Evolutionary conservation across 1,284 basidiomycete genomes (phyloP), one percentile per base, ranked within the genome.

Genomic region (Sparassis latifolia): DNA sequence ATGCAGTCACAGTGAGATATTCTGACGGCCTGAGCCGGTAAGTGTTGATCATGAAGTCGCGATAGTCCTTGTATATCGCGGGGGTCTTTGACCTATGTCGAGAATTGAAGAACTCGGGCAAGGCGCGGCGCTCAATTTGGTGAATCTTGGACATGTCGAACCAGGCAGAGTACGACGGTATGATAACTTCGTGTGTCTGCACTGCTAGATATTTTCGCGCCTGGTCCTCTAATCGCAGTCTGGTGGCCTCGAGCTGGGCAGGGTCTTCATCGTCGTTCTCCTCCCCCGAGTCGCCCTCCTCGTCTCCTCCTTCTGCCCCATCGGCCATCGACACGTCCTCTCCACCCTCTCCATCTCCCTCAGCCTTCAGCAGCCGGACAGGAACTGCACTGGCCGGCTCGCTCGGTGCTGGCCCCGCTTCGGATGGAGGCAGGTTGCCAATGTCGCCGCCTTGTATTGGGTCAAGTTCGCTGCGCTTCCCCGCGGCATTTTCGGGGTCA

Each of bases 21-120:
- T 99, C 96, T 41, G 82, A 82, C 1, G 96, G 97, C 56, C 97
- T 83, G 45, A 99, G 78, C 42, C 96, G 80, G 71, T 98, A 99
- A 2, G 96, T 96, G 74, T 99, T 97, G 69, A 99, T 84, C 93
- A 99, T 99, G 63, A 99, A 99, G 76, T 99, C 96, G 55, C 96
- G 85, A 67, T 99, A 99, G 69, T 98, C 96, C 70, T 98, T 99
- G 79, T 99, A 99, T 58, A 98, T 92, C 32, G 89, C 81, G 0
- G 96, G 96, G 0, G 95, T 97, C 74, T 99, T 99, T 57, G 87
- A 90, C 59, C 96, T 74, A 68, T 97, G 96, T 55, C 92, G 80
- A 52, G 90, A 92, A 68, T 95, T 96, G 80, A 99, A 99, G 78
- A 98, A 99, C 70, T 99, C 96, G 40, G 96, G 97, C 30, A 99